Evolutionary conservation across 164 flowering plant genomes (phyloP), one percentile per base, ranked within the genome.

Genomic region (Vitis amurensis): DNA sequence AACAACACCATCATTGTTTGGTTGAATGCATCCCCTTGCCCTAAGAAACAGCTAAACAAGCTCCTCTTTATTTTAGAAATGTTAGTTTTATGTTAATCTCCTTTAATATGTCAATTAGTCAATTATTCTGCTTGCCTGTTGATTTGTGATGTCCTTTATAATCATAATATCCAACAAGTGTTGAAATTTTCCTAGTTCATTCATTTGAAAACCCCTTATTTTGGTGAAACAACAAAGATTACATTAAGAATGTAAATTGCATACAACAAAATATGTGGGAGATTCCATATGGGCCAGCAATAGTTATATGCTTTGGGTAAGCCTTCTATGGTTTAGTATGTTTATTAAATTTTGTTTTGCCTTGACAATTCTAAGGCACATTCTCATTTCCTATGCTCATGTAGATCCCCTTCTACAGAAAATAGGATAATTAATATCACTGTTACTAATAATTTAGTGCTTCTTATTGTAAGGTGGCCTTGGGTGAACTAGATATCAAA

Each of bases 1-100:
- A 88, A 57, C 99, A 93, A 66, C 87, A 87, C 5, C 94, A 93
- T 13, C 99, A 95, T 75, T 95, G 99, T 71, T 56, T 91, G 83
- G 80, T 95, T 31, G 99, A 93, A 68, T 95, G 99, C 78, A 78
- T 93, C 68, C 99, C 99, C 58, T 16, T 95, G 72, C 98, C 98
- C 4, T 72, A 57, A 69, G 88, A 80, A n/a, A 71, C 86, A 69
- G 98, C 97, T 14, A 84, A 81, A 68, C 81, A 91, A 76, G 97
- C 91, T 23, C 97, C 96, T 63, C 71, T 91, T 3, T 93, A 95
- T 71, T 95, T 95, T 66, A 95, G 91, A 70, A 89, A 91, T 94
- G 98, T 92, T 4, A 55, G 70, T 2, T 1, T 55, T 70, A 10
- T 70, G 11, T 29, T 11, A 55, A 8, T 52, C 6, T 67, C 31